Conservation (phyloP, 306 rosid species). For the Sesbania bispinosa region DNA sequence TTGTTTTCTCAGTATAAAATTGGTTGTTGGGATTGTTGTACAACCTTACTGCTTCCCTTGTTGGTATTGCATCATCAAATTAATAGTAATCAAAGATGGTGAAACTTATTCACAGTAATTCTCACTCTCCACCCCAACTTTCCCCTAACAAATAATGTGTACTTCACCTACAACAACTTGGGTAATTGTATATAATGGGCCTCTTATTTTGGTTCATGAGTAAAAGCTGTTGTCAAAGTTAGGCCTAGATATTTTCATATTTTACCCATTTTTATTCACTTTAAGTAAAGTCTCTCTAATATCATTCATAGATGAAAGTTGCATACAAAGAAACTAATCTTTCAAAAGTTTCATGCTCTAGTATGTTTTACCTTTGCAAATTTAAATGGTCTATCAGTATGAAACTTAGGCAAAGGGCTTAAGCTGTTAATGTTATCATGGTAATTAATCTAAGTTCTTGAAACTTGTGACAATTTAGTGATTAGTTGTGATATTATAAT, state of each 20-base stretch:
- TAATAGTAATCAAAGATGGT: background rate
- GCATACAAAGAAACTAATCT: too few relatives aligned
- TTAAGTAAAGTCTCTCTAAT: background rate
- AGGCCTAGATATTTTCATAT: background rate
- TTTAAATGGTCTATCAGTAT: too few relatives aligned
- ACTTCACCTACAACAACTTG: background rate
- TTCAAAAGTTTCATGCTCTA: background rate
- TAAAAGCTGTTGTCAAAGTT: background rate
- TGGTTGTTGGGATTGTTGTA: slow-evolving; percentile 17
- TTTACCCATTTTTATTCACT: background rate
- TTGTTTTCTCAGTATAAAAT: background rate
- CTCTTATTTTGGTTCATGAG: too few relatives aligned
- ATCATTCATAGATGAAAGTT: background rate
- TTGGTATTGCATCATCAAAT: background rate
- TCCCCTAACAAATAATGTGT: background rate
- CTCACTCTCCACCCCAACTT: slow-evolving; percentile 13
- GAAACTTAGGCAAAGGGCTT: too few relatives aligned
- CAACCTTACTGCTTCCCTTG: background rate
- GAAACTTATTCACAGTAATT: background rate
- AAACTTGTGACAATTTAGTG: background rate
- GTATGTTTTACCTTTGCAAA: background rate
- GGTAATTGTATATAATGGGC: background rate
- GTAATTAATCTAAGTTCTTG: background rate
- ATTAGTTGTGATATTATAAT: background rate
- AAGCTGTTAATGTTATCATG: too few relatives aligned